Percentiles rank a stretch among this genome's conserved stretches.
These are phyloP conservation scores for Podospora australis DNA, from an alignment of 495 filamentous ascomycete genomes.

Conservation along the genomic window DNA sequence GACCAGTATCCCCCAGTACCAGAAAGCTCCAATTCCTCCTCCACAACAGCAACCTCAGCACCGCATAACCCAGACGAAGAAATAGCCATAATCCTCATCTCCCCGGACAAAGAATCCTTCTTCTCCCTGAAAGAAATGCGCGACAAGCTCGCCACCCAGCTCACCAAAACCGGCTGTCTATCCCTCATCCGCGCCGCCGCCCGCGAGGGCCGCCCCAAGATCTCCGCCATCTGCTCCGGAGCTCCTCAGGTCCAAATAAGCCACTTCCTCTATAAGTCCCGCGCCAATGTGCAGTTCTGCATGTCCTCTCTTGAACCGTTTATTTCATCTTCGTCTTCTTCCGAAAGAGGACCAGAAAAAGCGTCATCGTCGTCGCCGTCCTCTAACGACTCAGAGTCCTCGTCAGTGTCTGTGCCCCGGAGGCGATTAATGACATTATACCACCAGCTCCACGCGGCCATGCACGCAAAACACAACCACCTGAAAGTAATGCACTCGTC, in stretches of 20 bases:
- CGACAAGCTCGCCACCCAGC: constrained; percentile 65
- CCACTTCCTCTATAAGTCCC: constrained; percentile 93
- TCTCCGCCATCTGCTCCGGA: constrained; percentile 69
- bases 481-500: constrained; percentile 80
- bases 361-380: no score
- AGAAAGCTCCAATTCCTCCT: neutral
- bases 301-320: constrained; percentile 79
- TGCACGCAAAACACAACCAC: constrained; percentile 75
- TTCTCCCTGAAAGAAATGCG: constrained; percentile 84
- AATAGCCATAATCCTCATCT: constrained; percentile 88
- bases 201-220: constrained; percentile 57
- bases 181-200: constrained; percentile 68
- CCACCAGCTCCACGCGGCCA: constrained; percentile 70
- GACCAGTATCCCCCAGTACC: constrained; percentile 1
- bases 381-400: no score
- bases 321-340: constrained; percentile 27
- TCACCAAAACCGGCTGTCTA: constrained; percentile 70
- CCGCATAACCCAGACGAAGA: constrained; percentile 49
- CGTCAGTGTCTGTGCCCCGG: no score
- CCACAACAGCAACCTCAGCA: constrained; percentile 22
- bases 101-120: constrained; percentile 86
- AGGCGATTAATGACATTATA: constrained; percentile 80
- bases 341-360: constrained; percentile 24
- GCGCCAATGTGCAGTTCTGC: constrained; percentile 87
- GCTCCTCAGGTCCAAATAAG: constrained; percentile 51